These are phyloP conservation scores for Achaetomium macrosporum DNA, from an alignment of 2,329 filamentous ascomycete genomes.

Conservation along the genomic window DNA sequence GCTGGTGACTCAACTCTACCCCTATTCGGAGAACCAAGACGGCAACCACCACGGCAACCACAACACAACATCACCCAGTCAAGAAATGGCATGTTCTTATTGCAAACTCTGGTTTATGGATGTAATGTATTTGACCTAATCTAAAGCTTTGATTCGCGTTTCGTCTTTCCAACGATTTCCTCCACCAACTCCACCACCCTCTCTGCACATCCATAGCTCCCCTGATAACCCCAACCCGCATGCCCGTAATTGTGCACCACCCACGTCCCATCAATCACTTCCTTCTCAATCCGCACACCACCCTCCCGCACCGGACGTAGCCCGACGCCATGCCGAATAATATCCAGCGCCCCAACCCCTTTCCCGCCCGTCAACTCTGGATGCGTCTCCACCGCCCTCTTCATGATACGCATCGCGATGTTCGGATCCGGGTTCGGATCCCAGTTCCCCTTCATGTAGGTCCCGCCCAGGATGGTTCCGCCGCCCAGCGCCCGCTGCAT, in stretches of 20 bases:
- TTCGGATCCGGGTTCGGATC: constrained; percentile 72
- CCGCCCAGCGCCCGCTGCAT: constrained; percentile 79
- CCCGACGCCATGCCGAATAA: constrained; percentile 78
- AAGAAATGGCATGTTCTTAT: no score
- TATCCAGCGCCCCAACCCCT: constrained; percentile 65
- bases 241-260: constrained; percentile 82
- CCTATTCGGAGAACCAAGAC: no score
- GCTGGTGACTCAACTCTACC: no score
- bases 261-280: constrained; percentile 55
- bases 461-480: constrained; percentile 82
- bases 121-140: not conserved
- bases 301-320: constrained; percentile 67
- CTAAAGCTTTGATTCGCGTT: constrained; percentile 24
- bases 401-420: constrained; percentile 78
- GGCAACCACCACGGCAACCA: no score
- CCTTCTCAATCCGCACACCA: constrained; percentile 70
- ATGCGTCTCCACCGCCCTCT: constrained; percentile 59
- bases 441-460: constrained; percentile 74
- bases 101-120: not conserved
- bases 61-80: no score
- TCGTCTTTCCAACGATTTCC: constrained; percentile 42
- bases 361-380: constrained; percentile 59
- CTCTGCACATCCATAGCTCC: constrained; percentile 64
- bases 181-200: constrained; percentile 61
- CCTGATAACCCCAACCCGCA: constrained; percentile 70